A percentile compares a stretch with the other conserved stretches of the same genome.
phyloP scores from a whole-genome alignment of 2,329 filamentous ascomycete species.

The Neonectria magnoliae region DNA sequence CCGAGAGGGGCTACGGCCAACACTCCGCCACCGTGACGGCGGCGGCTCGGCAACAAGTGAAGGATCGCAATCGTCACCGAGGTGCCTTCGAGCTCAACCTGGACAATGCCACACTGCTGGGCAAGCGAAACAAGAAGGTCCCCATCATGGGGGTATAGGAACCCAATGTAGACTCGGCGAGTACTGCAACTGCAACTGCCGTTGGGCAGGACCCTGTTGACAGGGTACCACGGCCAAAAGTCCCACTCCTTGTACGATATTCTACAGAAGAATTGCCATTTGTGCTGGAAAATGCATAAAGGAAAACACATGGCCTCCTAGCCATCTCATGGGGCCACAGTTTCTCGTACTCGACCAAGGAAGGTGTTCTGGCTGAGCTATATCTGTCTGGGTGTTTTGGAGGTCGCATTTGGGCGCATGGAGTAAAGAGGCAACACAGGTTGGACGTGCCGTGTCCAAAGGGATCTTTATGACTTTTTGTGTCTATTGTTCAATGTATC shows the following conservation, averaged over 20 bases:
- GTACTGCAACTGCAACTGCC: constrained; percentile 12
- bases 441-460: constrained; percentile 22
- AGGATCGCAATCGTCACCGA: constrained; percentile 72
- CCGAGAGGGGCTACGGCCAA: constrained; percentile 83
- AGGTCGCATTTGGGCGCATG: constrained; percentile 40
- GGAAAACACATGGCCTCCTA: not conserved
- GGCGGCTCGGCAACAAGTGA: constrained; percentile 83
- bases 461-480: constrained; percentile 24
- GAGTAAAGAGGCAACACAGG: constrained; percentile 38
- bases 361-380: constrained; percentile 6
- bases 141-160: constrained; percentile 54
- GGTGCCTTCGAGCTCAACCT: constrained; percentile 92
- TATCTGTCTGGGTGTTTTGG: constrained; percentile 16
- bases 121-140: constrained; percentile 70
- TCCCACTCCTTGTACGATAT: constrained; percentile 19
- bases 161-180: constrained; percentile 17
- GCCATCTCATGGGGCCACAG: not conserved
- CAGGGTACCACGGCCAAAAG: constrained; percentile 23
- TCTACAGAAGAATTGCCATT: constrained; percentile 33
- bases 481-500: constrained; percentile 36
- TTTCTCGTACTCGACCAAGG: not conserved
- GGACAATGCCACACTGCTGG: constrained; percentile 89
- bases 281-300: constrained; percentile 26
- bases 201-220: constrained; percentile 26
- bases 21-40: constrained; percentile 86